A percentile compares a stretch with the other conserved stretches of the same genome.
Conservation (phyloP, 768 basidiomycete species). For the Termitomyces eurrhizus region DNA sequence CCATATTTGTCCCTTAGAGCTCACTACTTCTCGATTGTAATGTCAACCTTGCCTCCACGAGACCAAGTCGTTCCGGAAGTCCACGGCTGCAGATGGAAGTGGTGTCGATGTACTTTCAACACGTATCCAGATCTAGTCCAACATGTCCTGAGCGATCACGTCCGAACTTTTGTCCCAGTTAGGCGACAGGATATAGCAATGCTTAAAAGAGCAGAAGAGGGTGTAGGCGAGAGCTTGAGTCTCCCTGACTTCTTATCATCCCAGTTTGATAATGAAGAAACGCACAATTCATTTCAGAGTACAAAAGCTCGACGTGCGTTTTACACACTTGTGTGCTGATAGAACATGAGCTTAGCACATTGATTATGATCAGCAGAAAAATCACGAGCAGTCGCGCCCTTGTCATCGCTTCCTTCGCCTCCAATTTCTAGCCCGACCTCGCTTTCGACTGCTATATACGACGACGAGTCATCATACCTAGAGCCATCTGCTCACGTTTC, state of each 20-base stretch:
- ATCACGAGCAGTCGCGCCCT: slow-evolving; percentile 9
- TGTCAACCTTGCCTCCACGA: slow-evolving; percentile 2
- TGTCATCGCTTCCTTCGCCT: slow-evolving; percentile 31
- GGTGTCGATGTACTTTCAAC: slow-evolving; percentile 44
- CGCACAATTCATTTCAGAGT: not conserved
- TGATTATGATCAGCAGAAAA: not conserved
- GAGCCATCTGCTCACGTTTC: not conserved
- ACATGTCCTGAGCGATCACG: slow-evolving; percentile 48
- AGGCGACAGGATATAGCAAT: slow-evolving; percentile 39
- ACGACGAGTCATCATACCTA: not conserved
- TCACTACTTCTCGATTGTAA: not conserved
- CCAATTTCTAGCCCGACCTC: slow-evolving; percentile 27
- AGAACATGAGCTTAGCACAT: not conserved
- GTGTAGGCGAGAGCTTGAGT: slow-evolving; percentile 35
- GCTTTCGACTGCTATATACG: slow-evolving; percentile 9
- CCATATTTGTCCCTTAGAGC: not conserved
- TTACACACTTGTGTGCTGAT: too few species aligned
- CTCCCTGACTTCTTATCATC: slow-evolving; percentile 14
- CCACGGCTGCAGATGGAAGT: slow-evolving; percentile 47
- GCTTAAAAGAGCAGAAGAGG: slow-evolving; percentile 41
- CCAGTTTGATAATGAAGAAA: not conserved
- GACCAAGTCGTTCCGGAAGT: slow-evolving; percentile 13
- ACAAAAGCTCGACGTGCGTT: slow-evolving; percentile 7
- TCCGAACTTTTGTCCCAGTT: slow-evolving; percentile 39
- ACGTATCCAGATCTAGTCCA: slow-evolving; percentile 33